Conservation (phyloP, 2,329 filamentous ascomycete genomes). For the Thermoascus crustaceus region DNA sequence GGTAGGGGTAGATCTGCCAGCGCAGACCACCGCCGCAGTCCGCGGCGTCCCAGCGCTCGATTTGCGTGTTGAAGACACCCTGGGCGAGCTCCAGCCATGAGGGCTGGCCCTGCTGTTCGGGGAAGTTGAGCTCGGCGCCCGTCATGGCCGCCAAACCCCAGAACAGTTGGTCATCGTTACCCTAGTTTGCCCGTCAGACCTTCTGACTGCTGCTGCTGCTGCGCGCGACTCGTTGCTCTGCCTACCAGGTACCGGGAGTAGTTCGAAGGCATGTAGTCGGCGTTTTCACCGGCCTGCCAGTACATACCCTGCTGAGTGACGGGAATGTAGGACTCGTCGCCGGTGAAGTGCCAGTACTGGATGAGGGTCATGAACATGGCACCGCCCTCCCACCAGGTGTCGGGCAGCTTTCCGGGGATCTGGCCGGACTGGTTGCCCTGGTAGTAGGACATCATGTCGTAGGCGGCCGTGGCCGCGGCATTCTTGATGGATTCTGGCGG, state of each 20-base stretch:
- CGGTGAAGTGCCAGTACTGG: slow-evolving; percentile 80
- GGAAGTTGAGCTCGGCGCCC: slow-evolving; percentile 68
- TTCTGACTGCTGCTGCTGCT: no score
- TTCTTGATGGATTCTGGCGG: slow-evolving; percentile 22
- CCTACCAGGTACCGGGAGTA: slow-evolving; percentile 34
- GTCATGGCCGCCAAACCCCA: slow-evolving; percentile 78
- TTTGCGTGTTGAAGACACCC: slow-evolving; percentile 73
- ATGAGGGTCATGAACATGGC: slow-evolving; percentile 63
- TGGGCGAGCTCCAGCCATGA: slow-evolving; percentile 72
- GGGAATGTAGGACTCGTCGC: slow-evolving; percentile 62
- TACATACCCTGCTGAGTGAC: slow-evolving; percentile 60
- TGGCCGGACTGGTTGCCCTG: slow-evolving; percentile 28
- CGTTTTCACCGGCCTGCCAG: slow-evolving; percentile 62
- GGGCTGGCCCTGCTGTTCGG: slow-evolving; percentile 57
- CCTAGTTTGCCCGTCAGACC: slow-evolving; percentile 8
- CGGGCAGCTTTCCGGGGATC: slow-evolving; percentile 33
- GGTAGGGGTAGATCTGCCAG: slow-evolving; percentile 79
- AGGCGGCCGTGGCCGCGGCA: slow-evolving; percentile 27
- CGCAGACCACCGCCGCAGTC: slow-evolving; percentile 66
- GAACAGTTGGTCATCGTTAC: slow-evolving; percentile 60
- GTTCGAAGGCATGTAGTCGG: slow-evolving; percentile 67
- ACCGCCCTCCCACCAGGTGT: slow-evolving; percentile 58
- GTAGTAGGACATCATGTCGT: slow-evolving; percentile 33
- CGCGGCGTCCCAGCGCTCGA: slow-evolving; percentile 58
- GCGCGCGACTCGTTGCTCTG: not conserved